A percentile compares a stretch with the other conserved stretches of the same genome.
Conservation (phyloP, 1,139 yeast species). For the Suhomyces choctaworum region DNA sequence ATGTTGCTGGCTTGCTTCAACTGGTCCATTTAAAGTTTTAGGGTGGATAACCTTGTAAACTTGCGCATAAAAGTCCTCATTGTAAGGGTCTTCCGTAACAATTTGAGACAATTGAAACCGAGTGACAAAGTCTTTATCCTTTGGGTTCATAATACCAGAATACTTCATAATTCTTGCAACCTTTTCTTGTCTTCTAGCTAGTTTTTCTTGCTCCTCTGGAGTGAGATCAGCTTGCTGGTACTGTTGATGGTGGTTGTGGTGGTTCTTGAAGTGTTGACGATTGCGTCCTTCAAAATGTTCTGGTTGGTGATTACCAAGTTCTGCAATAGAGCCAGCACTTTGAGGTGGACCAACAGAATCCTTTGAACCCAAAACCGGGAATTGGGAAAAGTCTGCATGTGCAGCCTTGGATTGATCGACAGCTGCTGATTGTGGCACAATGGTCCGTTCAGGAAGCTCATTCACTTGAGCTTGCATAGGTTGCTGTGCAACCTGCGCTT, state of each 20-base stretch:
- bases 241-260: conserved; percentile 15
- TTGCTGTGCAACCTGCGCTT: conserved; percentile 7
- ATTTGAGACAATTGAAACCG: conserved; percentile 93
- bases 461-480: conserved; percentile 18
- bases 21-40: conserved; percentile 48
- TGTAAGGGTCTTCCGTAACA: conserved; percentile 95
- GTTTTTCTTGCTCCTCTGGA: conserved; percentile 53
- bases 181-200: conserved; percentile 73
- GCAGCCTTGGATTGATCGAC: conserved; percentile 7
- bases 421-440: conserved; percentile 12
- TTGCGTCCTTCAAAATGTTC: conserved; percentile 7
- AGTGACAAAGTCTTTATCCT: conserved; percentile 93
- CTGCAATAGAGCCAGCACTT: not conserved
- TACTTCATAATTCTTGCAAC: conserved; percentile 77
- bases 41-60: conserved; percentile 84
- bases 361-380: conserved; percentile 54
- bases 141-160: conserved; percentile 94
- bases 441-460: conserved; percentile 6
- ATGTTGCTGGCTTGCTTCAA: conserved; percentile 47
- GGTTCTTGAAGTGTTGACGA: conserved; percentile 13
- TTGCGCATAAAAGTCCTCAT: conserved; percentile 95
- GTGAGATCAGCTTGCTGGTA: conserved; percentile 33
- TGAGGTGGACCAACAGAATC: conserved; percentile 19
- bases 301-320: conserved; percentile 1
- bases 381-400: conserved; percentile 46